Percentiles rank a stretch among this genome's conserved stretches.
Conservation (phyloP, 2,329 filamentous ascomycete genomes). For the Lachnellula arida region DNA sequence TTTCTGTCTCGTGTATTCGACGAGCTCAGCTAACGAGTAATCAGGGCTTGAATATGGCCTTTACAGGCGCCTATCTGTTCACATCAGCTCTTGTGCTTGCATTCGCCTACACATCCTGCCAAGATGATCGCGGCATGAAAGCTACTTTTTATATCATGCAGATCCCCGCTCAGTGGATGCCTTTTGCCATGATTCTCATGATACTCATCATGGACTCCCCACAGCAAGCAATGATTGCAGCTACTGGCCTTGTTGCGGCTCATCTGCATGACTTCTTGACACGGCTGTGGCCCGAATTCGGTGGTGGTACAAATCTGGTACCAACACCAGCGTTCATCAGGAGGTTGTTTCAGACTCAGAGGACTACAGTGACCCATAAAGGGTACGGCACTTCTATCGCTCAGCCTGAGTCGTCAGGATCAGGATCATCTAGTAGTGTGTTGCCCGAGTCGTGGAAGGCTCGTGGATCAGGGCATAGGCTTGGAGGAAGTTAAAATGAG, state of each 20-base stretch:
- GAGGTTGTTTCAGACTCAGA: constrained; percentile 53
- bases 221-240: constrained; percentile 54
- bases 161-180: constrained; percentile 76
- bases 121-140: constrained; percentile 76
- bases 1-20: constrained; percentile 20
- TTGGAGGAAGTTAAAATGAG: constrained; percentile 43
- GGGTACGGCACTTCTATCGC: constrained; percentile 60
- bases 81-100: constrained; percentile 68
- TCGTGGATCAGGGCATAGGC: constrained; percentile 56
- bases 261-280: constrained; percentile 90
- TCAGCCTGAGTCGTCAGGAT: constrained; percentile 35
- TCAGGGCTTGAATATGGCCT: constrained; percentile 48
- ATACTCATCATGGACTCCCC: constrained; percentile 65
- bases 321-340: constrained; percentile 69
- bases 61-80: constrained; percentile 47
- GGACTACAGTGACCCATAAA: constrained; percentile 43
- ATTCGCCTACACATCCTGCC: constrained; percentile 76
- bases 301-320: constrained; percentile 73
- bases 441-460: constrained; percentile 61
- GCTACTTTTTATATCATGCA: constrained; percentile 77
- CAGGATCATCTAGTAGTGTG: constrained; percentile 43
- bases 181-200: constrained; percentile 72
- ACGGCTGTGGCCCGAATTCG: constrained; percentile 82
- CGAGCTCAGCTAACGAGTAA: constrained; percentile 17
- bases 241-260: constrained; percentile 77